Evolutionary conservation across 2,329 filamentous ascomycete species (phyloP).

Genomic region (Pseudogymnoascus sp.): DNA sequence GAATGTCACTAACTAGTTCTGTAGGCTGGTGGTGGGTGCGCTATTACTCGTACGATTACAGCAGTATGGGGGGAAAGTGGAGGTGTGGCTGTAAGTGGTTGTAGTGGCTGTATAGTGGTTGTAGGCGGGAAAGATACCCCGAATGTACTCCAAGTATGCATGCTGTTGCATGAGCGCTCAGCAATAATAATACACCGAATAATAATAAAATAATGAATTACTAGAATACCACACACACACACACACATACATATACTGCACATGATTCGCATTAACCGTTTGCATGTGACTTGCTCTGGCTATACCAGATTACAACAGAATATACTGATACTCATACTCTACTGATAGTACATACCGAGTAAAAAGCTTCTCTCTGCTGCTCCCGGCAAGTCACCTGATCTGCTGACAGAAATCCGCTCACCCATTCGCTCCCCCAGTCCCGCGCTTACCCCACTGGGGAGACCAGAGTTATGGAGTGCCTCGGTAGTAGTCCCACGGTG

Average conservation of each 20-base stretch:
- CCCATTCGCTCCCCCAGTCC: conserved; percentile 1
- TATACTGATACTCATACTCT: too few species aligned
- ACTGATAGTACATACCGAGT: too few species aligned
- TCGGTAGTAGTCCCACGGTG: conserved; percentile 3
- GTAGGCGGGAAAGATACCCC: background rate
- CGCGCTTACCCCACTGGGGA: background rate
- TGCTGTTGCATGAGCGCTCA: background rate
- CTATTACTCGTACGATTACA: background rate
- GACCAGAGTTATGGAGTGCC: background rate
- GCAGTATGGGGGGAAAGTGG: too few species aligned
- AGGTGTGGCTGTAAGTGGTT: background rate
- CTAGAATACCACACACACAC: too few species aligned
- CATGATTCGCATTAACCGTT: background rate
- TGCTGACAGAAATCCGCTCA: background rate
- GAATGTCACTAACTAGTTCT: background rate
- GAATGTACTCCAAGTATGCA: background rate
- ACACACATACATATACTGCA: background rate
- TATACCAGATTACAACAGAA: too few species aligned
- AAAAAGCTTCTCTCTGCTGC: too few species aligned
- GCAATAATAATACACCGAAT: background rate
- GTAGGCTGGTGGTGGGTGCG: background rate
- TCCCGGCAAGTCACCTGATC: background rate
- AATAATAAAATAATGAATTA: background rate
- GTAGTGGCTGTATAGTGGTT: background rate
- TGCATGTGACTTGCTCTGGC: background rate